A percentile compares a stretch with the other conserved stretches of the same genome.
Evolutionary conservation across 257 asterid genomes (phyloP).

Genomic region (Buddleja alternifolia): DNA sequence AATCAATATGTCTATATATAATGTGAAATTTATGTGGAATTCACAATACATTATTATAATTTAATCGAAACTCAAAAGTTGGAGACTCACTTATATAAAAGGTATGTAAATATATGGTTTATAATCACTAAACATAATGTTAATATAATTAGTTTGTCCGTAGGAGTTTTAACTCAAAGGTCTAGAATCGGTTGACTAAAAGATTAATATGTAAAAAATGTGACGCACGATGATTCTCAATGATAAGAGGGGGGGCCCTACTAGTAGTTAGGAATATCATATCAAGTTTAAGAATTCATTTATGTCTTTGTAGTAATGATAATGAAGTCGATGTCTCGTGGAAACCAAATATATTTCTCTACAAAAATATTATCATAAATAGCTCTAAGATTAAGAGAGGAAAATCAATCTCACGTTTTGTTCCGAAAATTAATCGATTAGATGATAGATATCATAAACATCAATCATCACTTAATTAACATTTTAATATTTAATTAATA

Average conservation of each 20-base stretch:
- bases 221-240: conserved; percentile 55
- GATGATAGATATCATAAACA: too few relatives aligned
- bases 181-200: conserved; percentile 44
- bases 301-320: conserved; percentile 28
- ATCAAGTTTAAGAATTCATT: conserved; percentile 44
- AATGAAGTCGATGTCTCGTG: conserved; percentile 37
- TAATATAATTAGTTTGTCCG: neutral
- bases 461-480: too few relatives aligned
- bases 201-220: conserved; percentile 52
- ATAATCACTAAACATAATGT: conserved; percentile 27
- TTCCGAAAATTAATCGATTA: too few relatives aligned
- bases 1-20: too few relatives aligned
- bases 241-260: conserved; percentile 63
- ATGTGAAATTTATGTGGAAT: too few relatives aligned
- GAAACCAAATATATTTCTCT: neutral
- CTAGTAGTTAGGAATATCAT: conserved; percentile 58
- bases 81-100: too few relatives aligned
- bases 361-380: too few relatives aligned
- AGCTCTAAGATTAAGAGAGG: too few relatives aligned
- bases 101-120: conserved; percentile 25
- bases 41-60: too few relatives aligned
- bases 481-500: too few relatives aligned
- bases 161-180: conserved; percentile 4
- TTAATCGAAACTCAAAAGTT: too few relatives aligned
- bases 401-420: too few relatives aligned